Percentiles rank a stretch among this genome's conserved stretches.
phyloP scores from a whole-genome alignment of 148 eudicot genomes.

The Heliosperma pusillum region DNA sequence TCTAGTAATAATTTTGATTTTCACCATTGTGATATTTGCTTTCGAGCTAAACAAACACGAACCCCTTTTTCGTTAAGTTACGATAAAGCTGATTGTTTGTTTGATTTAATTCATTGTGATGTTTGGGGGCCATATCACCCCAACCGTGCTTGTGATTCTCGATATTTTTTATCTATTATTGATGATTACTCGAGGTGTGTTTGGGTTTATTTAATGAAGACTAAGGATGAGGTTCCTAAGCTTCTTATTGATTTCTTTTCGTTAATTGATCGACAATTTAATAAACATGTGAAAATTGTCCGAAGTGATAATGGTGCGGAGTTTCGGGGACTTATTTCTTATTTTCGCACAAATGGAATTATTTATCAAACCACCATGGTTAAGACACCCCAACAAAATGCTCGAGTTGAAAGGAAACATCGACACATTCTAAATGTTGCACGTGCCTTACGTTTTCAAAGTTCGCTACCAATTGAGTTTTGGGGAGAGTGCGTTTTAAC shows the following conservation, averaged over 20 bases:
- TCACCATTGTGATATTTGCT: not conserved
- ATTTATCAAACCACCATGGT: not conserved
- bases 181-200: slow-evolving; percentile 2
- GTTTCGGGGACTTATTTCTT: not conserved
- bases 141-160: not conserved
- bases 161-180: not conserved
- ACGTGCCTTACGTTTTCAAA: not conserved
- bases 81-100: not conserved
- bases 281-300: not conserved
- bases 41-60: slow-evolving; percentile 4
- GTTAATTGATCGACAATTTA: slow-evolving; percentile 3
- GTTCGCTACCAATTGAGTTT: not conserved
- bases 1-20: no score
- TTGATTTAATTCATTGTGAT: slow-evolving; percentile 10
- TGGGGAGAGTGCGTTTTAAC: not conserved
- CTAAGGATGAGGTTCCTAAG: not conserved
- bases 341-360: not conserved
- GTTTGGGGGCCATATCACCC: slow-evolving; percentile 10
- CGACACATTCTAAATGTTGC: not conserved
- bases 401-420: not conserved
- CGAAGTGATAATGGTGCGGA: slow-evolving; percentile 5
- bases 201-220: not conserved
- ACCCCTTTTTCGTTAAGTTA: not conserved
- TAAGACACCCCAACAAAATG: slow-evolving; percentile 1
- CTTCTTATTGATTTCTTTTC: not conserved